Base-by-base conservation (phyloP, 106 monocot species). In the Dioscorea dumetorum region DNA sequence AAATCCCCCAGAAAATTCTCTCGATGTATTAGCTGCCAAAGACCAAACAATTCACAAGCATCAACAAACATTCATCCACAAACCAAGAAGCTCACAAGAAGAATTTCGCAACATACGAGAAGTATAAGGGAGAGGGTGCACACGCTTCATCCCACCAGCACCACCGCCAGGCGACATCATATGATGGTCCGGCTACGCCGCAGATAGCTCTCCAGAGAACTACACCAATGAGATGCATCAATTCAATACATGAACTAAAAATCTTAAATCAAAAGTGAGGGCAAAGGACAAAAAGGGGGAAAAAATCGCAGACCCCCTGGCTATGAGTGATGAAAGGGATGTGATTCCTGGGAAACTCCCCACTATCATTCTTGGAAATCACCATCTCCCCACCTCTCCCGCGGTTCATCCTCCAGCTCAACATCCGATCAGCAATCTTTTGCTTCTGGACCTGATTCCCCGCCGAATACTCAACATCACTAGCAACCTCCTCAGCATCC, bases 91-190 rank as follows among this genome's bases (percentile, higher is more conserved):
- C 22, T 48, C 11, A 10, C 48, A 19, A 13, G 4, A 32, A 17
- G 22, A 21, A 57, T 62, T 28, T 69, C 5, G 64, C 28, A 3
- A 28, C 18, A n/a, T 70, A 74, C 66, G 63, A 62, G 75, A 76
- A 13, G 66, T 4, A 49, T 73, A 82, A 69, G 73, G 32, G 52
- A 73, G n/a, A 19, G 72, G 64, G 24, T 67, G 69, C 24, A 73
- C 67, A 32, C 63, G 72, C 57, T 72, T 81, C 41, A 41, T 41
- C 23, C 81, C 76, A 8, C 72, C 72, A 52, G 9, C 50, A 66
- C 68, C 77, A 50, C 73, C 81, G 50, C 67, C 69, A 16, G 67
- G 75, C 24, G 80, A 63, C 71, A 75, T 77, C 77, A 82, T 72
- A 52, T 70, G 75, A 58, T 76, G 66, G 23, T 66, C 81, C 23